Evolutionary conservation across 1,284 basidiomycete species (phyloP).

Genomic region (Ustilago curta): DNA sequence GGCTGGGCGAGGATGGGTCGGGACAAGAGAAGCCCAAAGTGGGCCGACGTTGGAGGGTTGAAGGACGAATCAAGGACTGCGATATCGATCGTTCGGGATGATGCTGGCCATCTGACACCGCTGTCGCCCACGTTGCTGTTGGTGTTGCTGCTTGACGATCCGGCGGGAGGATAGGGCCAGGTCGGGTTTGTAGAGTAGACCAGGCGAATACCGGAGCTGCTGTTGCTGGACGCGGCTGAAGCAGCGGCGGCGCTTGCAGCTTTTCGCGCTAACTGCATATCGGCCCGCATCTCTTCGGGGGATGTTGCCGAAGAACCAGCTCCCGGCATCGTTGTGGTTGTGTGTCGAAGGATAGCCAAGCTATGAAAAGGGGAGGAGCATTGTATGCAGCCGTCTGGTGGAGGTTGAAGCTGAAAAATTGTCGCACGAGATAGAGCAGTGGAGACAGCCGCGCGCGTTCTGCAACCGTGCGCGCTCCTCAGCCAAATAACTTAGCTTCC

Average conservation of each 20-base stretch:
- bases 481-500: no score
- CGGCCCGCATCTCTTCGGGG: conserved; percentile 8
- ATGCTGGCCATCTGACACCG: no score
- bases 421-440: conserved; percentile 28
- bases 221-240: conserved; percentile 9
- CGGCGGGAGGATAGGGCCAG: conserved; percentile 29
- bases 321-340: conserved; percentile 11
- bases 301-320: neutral
- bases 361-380: neutral
- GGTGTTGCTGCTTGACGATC: neutral
- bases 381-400: neutral
- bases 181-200: conserved; percentile 43
- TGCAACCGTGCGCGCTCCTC: conserved; percentile 13
- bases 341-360: neutral
- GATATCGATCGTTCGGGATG: conserved; percentile 55
- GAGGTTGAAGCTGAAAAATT: conserved; percentile 2
- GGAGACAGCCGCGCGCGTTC: neutral
- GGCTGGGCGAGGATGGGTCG: conserved; percentile 63
- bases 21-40: conserved; percentile 79
- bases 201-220: conserved; percentile 32
- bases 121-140: neutral
- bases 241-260: conserved; percentile 29
- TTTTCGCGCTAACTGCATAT: conserved; percentile 24
- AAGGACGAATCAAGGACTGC: conserved; percentile 88
- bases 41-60: conserved; percentile 91